Base-by-base conservation (phyloP, 768 basidiomycete genomes). In the Boletus vermiculosoides region DNA sequence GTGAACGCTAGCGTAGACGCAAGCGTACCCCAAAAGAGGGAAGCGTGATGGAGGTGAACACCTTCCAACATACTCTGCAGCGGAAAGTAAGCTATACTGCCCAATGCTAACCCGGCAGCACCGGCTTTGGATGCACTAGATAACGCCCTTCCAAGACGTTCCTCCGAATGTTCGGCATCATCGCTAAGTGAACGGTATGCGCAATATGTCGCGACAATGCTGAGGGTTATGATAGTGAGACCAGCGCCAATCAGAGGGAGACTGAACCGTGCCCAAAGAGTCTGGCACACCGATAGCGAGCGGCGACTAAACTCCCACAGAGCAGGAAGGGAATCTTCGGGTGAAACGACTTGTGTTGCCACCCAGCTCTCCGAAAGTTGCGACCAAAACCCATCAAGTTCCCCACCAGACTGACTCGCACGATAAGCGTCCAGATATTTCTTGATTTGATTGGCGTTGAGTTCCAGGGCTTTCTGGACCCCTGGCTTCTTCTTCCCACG, bases 211-310 rank as follows among this genome's bases (percentile, higher is more conserved):
- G 85, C 80, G 7, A 83, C 63, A 0, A 86, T 68, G 33, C 85
- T 78, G 23, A 86, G 69, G 0, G 74, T 76, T 30, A 95, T 78
- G 25, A 92, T 71, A 0, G 71, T 62, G 11, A 96, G 71, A 0
- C 96, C 97, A 28, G 88, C 74, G 5, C 76, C 71, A 80, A 98
- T 98, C 15, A 91, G 76, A 1, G 82, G 64, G 4, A 87, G 77
- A 61, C 94, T 91, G 78, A 99, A 98, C 65, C 92, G 92, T 1
- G 97, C 96, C 97, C 97, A 99, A 53, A 98, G 84, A 13, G 81
- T 72, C 8, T 95, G 87, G 66, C 95, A 95, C 2, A 80, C 81
- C 1, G 79, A 74, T 12, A 78, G 63, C 16, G 80, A 65, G 36
- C 78, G 66, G 25, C 74, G 71, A 39, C 68, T 69, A 39, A 73